phyloP scores from a whole-genome alignment of 2,329 filamentous ascomycete genomes.

The Pseudogymnoascus sp. region DNA sequence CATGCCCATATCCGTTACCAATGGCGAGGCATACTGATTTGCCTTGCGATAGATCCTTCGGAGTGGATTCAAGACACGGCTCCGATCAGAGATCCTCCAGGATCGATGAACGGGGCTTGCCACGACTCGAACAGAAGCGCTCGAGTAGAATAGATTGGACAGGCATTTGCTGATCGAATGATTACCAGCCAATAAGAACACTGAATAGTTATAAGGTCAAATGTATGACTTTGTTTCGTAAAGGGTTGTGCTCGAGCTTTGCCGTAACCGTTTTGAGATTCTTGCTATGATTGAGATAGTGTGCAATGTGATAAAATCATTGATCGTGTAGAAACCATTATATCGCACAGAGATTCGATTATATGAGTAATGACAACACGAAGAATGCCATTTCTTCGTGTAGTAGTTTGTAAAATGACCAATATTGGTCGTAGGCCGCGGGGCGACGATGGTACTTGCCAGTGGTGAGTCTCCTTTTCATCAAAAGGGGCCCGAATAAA shows the following conservation, averaged over 20 bases:
- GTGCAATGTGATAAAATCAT: background rate
- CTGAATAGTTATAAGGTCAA: background rate
- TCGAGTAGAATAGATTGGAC: background rate
- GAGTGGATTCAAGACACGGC: background rate
- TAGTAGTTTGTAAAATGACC: too few relatives aligned
- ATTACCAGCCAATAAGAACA: background rate
- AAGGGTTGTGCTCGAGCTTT: background rate
- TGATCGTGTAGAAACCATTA: background rate
- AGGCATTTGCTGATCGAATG: background rate
- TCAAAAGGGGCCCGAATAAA: constrained; percentile 2
- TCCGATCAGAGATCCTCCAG: background rate
- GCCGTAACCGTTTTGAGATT: background rate
- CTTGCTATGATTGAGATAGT: background rate
- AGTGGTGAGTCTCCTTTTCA: background rate
- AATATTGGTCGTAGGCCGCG: background rate
- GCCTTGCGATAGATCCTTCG: background rate
- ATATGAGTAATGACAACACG: background rate
- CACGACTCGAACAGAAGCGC: background rate
- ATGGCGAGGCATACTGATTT: background rate
- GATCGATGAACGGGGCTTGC: background rate
- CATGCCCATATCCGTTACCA: background rate
- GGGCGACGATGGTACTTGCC: background rate
- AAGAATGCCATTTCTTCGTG: background rate
- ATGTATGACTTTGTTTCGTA: background rate
- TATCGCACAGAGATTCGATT: too few relatives aligned